Percentiles rank a stretch among this genome's conserved stretches.
These are phyloP conservation scores for Arthrobotrys sphaeroides DNA, from an alignment of 2,329 filamentous ascomycete genomes.

Conservation along the genomic window DNA sequence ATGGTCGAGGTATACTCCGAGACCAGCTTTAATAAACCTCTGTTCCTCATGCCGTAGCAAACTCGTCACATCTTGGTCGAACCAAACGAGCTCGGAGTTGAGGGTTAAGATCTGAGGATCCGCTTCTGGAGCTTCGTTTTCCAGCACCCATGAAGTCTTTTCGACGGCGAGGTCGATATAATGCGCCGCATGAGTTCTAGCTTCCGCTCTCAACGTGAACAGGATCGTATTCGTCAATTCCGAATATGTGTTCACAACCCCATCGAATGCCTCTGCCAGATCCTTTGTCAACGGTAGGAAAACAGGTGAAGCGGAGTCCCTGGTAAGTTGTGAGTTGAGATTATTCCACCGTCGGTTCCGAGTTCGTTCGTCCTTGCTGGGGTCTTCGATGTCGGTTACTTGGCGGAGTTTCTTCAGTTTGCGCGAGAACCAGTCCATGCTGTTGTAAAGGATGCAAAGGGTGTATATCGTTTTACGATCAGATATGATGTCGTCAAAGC, in stretches of 20 bases:
- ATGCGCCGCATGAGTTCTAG: slow-evolving; percentile 84
- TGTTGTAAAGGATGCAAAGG: slow-evolving; percentile 89
- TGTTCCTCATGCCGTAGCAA: slow-evolving; percentile 78
- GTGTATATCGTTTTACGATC: slow-evolving; percentile 86
- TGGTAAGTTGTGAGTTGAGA: slow-evolving; percentile 57
- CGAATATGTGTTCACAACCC: slow-evolving; percentile 82
- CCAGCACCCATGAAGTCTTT: slow-evolving; percentile 65
- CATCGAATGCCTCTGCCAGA: slow-evolving; percentile 77
- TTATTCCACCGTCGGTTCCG: slow-evolving; percentile 60
- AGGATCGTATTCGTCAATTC: slow-evolving; percentile 81
- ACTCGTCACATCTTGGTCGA: slow-evolving; percentile 81
- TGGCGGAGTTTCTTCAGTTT: slow-evolving; percentile 83
- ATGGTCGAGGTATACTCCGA: slow-evolving; percentile 79
- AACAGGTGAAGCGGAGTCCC: slow-evolving; percentile 72
- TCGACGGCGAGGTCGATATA: slow-evolving; percentile 75
- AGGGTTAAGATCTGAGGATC: slow-evolving; percentile 83
- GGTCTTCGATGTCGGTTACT: slow-evolving; percentile 67
- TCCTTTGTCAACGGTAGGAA: slow-evolving; percentile 75
- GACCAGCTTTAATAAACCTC: slow-evolving; percentile 77
- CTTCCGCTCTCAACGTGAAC: slow-evolving; percentile 86
- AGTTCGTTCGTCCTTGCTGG: slow-evolving; percentile 51
- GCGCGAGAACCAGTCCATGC: slow-evolving; percentile 95
- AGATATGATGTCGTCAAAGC: slow-evolving; percentile 76
- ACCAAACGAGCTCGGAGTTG: slow-evolving; percentile 83
- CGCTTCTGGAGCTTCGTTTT: slow-evolving; percentile 78